These are phyloP conservation scores for Boletus semigastroideus DNA, from an alignment of 1,284 basidiomycete genomes.

Conservation along the genomic window DNA sequence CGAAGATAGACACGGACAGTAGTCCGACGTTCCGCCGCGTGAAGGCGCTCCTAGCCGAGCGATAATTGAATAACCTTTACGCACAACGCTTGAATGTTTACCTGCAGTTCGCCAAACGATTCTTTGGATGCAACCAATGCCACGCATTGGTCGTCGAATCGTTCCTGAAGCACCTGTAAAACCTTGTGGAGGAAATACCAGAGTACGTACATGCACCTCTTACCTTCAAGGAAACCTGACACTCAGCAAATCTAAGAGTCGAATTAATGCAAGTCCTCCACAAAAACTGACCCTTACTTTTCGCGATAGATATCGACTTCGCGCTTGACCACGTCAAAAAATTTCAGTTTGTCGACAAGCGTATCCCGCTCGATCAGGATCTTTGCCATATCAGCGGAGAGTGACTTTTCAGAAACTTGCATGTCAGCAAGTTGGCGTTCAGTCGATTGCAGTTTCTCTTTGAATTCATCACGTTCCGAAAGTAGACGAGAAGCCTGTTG, in stretches of 20 bases:
- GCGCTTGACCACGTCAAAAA: conserved; percentile 17
- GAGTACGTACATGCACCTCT: not conserved
- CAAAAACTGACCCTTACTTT: conserved; percentile 20
- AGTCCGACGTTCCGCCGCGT: conserved; percentile 15
- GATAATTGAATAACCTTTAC: not conserved
- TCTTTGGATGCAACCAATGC: conserved; percentile 54
- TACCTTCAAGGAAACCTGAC: conserved; percentile 36
- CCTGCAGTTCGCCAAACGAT: conserved; percentile 54
- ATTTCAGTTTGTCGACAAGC: conserved; percentile 24
- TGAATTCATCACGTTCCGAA: conserved; percentile 29
- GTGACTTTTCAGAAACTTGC: conserved; percentile 16
- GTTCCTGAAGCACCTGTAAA: conserved; percentile 52
- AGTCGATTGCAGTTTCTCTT: conserved; percentile 10
- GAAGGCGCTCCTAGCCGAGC: conserved; percentile 21
- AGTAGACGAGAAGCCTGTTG: conserved; percentile 29
- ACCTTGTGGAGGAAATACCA: not conserved
- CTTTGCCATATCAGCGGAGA: conserved; percentile 20
- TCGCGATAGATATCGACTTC: conserved; percentile 24
- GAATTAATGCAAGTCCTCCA: not conserved
- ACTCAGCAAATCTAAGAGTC: conserved; percentile 21
- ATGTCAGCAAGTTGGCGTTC: conserved; percentile 20
- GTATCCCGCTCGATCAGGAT: conserved; percentile 19
- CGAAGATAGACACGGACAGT: conserved; percentile 12
- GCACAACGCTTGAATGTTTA: conserved; percentile 18
- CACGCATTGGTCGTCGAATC: conserved; percentile 56